Evolutionary conservation across 345 rosid species (phyloP), one percentile per base, ranked within the genome.

Genomic region (Acer yangbiense): DNA sequence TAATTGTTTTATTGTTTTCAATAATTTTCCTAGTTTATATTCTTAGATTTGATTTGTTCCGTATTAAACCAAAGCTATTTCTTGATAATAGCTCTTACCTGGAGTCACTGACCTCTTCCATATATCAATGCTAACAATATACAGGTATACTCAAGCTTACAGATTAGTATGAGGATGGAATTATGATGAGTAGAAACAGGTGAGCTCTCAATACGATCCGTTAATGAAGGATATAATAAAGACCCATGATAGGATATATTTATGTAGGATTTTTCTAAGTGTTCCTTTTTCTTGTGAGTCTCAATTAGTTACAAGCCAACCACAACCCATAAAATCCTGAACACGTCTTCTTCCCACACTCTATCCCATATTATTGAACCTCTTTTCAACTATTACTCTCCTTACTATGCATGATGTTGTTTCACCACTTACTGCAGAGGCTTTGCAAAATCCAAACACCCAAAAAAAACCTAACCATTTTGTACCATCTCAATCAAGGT

Each of bases 401-500:
- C 6, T 25, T 39, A 6, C 2, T 18, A 55, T 79, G 44, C 69
- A 71, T 75, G 82, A 70, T 13, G 65, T 57, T 29, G 20, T 66
- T 73, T 58, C 21, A 43, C 64, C 52, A 2, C 18, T 50, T 71
- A 64, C 77, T 43, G n/a, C 72, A 25, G 8, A 48, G 65, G 13
- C 64, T 62, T 16, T 25, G 18, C 43, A 68, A 72, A 18, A 68
- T 1, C 60, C 68, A 27, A 10, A 9, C 68, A 52, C 54, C 64
- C 52, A 27, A 63, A 60, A 73, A 43, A 67, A 41, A 54, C 72
- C 50, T 62, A 0, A 44, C 79, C 48, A 5, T 83, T 18, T 67
- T 79, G 35, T 20, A 74, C 78, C 52, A 76, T 54, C 64, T 58
- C 75, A 62, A 43, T 72, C 81, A 67, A 65, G 58, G 21, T 50